A percentile compares a stretch with the other conserved stretches of the same genome.
Evolutionary conservation across 495 filamentous ascomycete species (phyloP).

Genomic region (Geoglossum glabrum): DNA sequence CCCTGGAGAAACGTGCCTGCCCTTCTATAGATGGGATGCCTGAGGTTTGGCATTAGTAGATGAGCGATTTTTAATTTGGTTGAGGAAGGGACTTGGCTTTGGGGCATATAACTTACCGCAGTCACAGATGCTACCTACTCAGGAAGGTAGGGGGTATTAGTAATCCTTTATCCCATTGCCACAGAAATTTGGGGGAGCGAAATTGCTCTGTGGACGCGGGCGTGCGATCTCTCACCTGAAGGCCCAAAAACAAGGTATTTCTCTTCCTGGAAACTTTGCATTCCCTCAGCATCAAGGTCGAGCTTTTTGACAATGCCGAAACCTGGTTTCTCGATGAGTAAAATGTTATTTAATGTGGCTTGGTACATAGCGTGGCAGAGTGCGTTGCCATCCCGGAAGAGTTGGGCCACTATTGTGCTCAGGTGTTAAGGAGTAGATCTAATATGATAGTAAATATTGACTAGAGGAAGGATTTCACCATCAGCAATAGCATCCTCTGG

Average conservation of each 20-base stretch:
- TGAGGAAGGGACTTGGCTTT: neutral
- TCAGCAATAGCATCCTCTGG: slow-evolving; percentile 8
- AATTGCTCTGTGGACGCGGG: neutral
- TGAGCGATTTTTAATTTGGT: neutral
- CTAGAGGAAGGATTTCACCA: neutral
- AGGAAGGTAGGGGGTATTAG: neutral
- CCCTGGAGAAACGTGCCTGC: neutral
- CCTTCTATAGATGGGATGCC: neutral
- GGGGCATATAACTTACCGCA: slow-evolving; percentile 1
- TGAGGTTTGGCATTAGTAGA: neutral
- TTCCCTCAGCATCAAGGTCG: slow-evolving; percentile 5
- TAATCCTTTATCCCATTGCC: neutral
- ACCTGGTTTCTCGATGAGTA: slow-evolving; percentile 4
- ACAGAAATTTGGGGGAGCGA: neutral
- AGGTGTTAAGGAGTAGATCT: neutral
- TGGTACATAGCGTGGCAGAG: slow-evolving; percentile 7
- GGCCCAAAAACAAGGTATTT: slow-evolving; percentile 1
- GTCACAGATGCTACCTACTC: neutral
- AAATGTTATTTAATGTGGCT: slow-evolving; percentile 4
- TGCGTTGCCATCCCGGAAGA: slow-evolving; percentile 1
- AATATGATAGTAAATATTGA: neutral
- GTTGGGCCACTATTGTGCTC: slow-evolving; percentile 3
- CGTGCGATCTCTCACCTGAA: neutral
- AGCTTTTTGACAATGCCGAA: neutral
- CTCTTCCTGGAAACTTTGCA: neutral